Conservation (phyloP, 345 rosid genomes). For the Turnera subulata region DNA sequence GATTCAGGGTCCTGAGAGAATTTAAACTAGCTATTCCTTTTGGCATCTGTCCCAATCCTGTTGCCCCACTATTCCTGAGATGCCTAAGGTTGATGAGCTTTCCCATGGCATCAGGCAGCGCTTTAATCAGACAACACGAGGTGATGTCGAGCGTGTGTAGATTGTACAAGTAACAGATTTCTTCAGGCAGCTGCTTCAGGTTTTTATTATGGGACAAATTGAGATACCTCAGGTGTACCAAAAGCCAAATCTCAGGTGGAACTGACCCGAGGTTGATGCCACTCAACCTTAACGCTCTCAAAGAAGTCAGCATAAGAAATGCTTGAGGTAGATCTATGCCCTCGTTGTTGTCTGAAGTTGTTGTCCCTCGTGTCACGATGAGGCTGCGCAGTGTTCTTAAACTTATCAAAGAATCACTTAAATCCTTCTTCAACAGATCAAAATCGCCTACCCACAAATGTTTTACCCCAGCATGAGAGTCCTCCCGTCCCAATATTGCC, state of each 20-base stretch:
- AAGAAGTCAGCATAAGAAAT: neutral
- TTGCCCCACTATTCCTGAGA: rapidly evolving
- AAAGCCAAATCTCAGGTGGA: slow-evolving; percentile 1
- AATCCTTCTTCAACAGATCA: neutral
- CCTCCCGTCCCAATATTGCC: too few relatives aligned
- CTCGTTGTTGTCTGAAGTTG: too few relatives aligned
- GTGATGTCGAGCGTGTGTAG: neutral
- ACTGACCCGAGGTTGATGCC: neutral
- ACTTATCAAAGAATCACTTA: neutral
- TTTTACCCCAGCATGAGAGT: neutral
- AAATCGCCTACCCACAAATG: neutral
- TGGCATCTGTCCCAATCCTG: neutral
- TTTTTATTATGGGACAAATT: rapidly evolving
- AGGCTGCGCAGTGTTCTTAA: slow-evolving; percentile 8
- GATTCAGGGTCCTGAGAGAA: neutral
- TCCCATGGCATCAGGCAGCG: slow-evolving; percentile 5
- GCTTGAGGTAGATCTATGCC: neutral
- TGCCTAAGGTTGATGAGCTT: slow-evolving; percentile 12
- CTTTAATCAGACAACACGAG: rapidly evolving
- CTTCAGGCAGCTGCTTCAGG: slow-evolving; percentile 7
- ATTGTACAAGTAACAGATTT: slow-evolving; percentile 10
- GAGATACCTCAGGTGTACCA: slow-evolving; percentile 13
- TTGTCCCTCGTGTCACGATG: neutral
- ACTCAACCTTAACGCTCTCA: slow-evolving; percentile 7
- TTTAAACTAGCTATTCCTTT: slow-evolving; percentile 12